Conservation (phyloP, 208 protist species). For the Herpetomonas muscarum region DNA sequence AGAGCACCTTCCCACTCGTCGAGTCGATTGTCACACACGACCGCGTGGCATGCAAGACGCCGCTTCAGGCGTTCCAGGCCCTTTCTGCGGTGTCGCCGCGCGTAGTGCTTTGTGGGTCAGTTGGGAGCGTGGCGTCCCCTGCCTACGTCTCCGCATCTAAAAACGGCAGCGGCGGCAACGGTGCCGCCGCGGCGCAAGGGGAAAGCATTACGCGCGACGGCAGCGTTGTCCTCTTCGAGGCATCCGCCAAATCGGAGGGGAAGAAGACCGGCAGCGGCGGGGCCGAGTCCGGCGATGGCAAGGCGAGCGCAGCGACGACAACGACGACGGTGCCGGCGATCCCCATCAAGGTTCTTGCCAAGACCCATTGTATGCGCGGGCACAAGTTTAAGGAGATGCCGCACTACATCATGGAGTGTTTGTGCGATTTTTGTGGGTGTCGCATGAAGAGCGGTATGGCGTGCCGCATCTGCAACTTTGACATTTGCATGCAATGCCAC, state of each 20-base stretch:
- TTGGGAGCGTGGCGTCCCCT: background rate
- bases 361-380: constrained; percentile 58
- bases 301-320: constrained; percentile 1
- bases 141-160: no score
- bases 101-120: constrained; percentile 42
- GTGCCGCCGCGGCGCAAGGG: no score
- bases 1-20: constrained; percentile 58
- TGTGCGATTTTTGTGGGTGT: constrained; percentile 40
- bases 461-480: constrained; percentile 55
- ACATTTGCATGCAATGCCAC: constrained; percentile 53
- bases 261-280: background rate
- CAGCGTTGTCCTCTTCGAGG: background rate
- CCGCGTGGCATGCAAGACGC: constrained; percentile 47
- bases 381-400: constrained; percentile 34
- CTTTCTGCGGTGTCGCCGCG: constrained; percentile 43
- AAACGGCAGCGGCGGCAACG: no score
- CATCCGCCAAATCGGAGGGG: background rate
- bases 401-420: constrained; percentile 1
- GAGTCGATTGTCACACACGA: constrained; percentile 61
- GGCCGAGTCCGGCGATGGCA: background rate
- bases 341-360: constrained; percentile 7
- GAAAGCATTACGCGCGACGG: background rate
- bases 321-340: constrained; percentile 3
- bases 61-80: constrained; percentile 43
- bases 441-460: constrained; percentile 23